These are phyloP conservation scores for Dalbergia oliveri DNA, from an alignment of 306 rosid genomes.

Conservation along the genomic window DNA sequence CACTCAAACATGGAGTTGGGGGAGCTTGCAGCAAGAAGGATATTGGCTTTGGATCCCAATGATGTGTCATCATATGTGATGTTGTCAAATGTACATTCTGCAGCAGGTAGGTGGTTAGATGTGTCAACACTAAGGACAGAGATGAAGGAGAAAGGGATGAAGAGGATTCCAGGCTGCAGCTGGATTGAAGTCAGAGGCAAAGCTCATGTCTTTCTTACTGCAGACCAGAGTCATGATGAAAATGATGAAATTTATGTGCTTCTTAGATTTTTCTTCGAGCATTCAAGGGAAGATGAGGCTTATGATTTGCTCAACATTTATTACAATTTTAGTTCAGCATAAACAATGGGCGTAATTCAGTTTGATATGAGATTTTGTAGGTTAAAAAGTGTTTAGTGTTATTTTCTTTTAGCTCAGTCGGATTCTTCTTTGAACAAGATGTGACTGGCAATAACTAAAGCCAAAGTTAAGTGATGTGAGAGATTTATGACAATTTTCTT, in stretches of 20 bases:
- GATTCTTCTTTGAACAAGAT: slow-evolving; percentile 6
- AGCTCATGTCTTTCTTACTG: slow-evolving; percentile 69
- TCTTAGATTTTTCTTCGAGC: slow-evolving; percentile 54
- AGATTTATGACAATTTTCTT: background rate
- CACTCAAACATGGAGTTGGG: slow-evolving; percentile 78
- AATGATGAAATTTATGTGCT: slow-evolving; percentile 59
- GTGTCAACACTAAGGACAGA: slow-evolving; percentile 69
- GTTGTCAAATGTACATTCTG: slow-evolving; percentile 91
- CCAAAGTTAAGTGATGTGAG: background rate
- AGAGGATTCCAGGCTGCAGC: slow-evolving; percentile 89
- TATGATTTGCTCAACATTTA: slow-evolving; percentile 48
- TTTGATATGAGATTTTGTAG: slow-evolving; percentile 22
- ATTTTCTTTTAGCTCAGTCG: slow-evolving; percentile 17
- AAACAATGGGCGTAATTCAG: slow-evolving; percentile 15
- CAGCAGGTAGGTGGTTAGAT: slow-evolving; percentile 80
- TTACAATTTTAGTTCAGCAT: slow-evolving; percentile 39
- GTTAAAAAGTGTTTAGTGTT: slow-evolving; percentile 20
- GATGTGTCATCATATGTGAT: slow-evolving; percentile 88
- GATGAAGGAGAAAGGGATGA: slow-evolving; percentile 86
- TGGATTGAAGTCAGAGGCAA: slow-evolving; percentile 83
- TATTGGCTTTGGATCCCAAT: slow-evolving; percentile 76
- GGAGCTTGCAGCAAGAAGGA: slow-evolving; percentile 74
- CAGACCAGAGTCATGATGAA: slow-evolving; percentile 65
- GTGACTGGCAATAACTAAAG: background rate
- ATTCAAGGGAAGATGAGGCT: slow-evolving; percentile 56